These are phyloP conservation scores for Hysterium pulicare DNA, from an alignment of 2,329 filamentous ascomycete species.

Conservation along the genomic window DNA sequence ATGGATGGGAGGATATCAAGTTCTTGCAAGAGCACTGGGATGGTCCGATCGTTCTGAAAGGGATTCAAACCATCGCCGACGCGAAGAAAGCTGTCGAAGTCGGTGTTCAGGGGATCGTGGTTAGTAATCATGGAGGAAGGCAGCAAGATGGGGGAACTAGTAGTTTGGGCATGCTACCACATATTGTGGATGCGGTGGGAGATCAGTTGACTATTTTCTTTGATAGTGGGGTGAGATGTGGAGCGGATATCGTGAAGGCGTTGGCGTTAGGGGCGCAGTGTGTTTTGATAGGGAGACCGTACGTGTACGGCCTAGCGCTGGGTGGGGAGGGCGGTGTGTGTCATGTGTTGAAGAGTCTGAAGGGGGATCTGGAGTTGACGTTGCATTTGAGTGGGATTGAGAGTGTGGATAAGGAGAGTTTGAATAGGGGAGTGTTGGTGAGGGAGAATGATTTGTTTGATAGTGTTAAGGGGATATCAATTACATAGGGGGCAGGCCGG, in stretches of 20 bases:
- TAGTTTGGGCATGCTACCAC: slow-evolving; percentile 53
- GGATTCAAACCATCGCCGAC: slow-evolving; percentile 52
- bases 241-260: slow-evolving; percentile 51
- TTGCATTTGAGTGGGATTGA: slow-evolving; percentile 22
- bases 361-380: slow-evolving; percentile 20
- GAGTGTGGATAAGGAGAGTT: slow-evolving; percentile 15
- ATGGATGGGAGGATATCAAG: slow-evolving; percentile 61
- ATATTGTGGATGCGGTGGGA: slow-evolving; percentile 52
- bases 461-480: slow-evolving; percentile 13
- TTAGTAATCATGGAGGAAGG: slow-evolving; percentile 53
- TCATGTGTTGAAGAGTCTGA: slow-evolving; percentile 17
- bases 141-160: slow-evolving; percentile 52
- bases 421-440: slow-evolving; percentile 19
- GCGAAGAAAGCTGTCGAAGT: slow-evolving; percentile 43
- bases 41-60: slow-evolving; percentile 62
- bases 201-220: slow-evolving; percentile 42
- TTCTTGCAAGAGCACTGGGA: slow-evolving; percentile 59
- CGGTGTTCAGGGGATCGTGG: slow-evolving; percentile 50
- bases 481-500: too few relatives aligned
- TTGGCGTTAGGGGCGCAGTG: slow-evolving; percentile 55
- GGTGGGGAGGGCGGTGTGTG: slow-evolving; percentile 55
- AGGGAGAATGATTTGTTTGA: slow-evolving; percentile 20
- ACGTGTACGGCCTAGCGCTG: slow-evolving; percentile 57
- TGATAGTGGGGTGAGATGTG: slow-evolving; percentile 50
- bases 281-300: slow-evolving; percentile 57